A percentile compares a stretch with the other conserved stretches of the same genome.
These are phyloP conservation scores for Ciborinia camelliae DNA, from an alignment of 2,329 filamentous ascomycete genomes.

Conservation along the genomic window DNA sequence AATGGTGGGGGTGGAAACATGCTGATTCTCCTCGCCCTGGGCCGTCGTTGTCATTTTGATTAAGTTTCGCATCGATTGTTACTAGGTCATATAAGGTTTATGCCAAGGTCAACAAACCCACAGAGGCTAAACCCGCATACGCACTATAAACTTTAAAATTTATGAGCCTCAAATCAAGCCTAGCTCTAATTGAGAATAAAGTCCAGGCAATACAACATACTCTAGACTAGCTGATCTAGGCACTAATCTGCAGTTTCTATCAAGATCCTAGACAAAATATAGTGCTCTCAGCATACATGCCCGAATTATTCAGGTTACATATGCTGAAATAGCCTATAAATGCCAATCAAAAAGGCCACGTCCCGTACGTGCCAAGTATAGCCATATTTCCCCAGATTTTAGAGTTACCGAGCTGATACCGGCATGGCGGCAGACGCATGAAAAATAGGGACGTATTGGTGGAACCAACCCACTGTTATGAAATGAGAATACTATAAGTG, in stretches of 20 bases:
- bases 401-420: constrained; percentile 5
- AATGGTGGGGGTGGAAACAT: not conserved
- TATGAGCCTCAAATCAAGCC: not conserved
- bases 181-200: not conserved
- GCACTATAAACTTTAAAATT: no score
- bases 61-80: no score
- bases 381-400: constrained; percentile 9
- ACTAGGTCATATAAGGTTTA: no score
- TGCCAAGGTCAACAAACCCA: no score
- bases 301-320: no score
- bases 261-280: not conserved
- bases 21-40: not conserved
- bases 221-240: no score
- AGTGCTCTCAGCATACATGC: no score
- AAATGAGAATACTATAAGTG: no score
- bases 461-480: no score
- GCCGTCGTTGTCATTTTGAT: not conserved
- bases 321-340: no score
- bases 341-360: not conserved
- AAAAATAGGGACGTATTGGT: not conserved
- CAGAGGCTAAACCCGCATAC: no score
- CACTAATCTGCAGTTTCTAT: not conserved
- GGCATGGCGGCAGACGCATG: not conserved
- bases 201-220: no score
- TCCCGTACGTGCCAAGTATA: not conserved